Conservation (phyloP, 805 yeast species). For the Kregervanrija delftensis region DNA sequence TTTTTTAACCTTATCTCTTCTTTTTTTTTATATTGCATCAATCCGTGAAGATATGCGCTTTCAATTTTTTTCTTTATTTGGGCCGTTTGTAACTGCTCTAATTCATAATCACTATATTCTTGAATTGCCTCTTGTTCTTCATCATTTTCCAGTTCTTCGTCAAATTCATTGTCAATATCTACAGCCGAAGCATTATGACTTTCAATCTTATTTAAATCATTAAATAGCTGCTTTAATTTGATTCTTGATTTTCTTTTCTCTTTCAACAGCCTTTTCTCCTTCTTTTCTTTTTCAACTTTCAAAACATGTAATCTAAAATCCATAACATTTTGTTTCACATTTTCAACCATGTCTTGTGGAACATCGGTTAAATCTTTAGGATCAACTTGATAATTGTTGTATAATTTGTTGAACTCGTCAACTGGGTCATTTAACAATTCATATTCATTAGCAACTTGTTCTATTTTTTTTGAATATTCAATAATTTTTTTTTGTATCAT, state of each 20-base stretch:
- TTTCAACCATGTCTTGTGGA: conserved; percentile 45
- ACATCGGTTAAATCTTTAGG: conserved; percentile 50
- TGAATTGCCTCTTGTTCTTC: conserved; percentile 18
- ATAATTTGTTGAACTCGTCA: conserved; percentile 10
- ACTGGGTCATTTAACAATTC: neutral
- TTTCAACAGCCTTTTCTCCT: conserved; percentile 38
- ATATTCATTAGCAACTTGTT: too few species aligned
- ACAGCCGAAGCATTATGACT: conserved; percentile 6
- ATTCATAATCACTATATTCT: conserved; percentile 7
- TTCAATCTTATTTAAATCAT: conserved; percentile 17
- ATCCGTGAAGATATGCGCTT: conserved; percentile 7
- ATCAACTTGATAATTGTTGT: conserved; percentile 42
- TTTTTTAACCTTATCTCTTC: conserved; percentile 26
- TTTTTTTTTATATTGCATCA: conserved; percentile 14
- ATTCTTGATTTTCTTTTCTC: conserved; percentile 45
- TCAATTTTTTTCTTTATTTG: conserved; percentile 17
- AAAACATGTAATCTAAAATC: conserved; percentile 51
- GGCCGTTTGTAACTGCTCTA: conserved; percentile 6
- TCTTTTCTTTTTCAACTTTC: conserved; percentile 42
- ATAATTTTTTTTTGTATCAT: too few species aligned
- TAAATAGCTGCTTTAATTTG: conserved; percentile 37
- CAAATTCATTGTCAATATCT: conserved; percentile 24
- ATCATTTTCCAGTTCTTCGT: conserved; percentile 23
- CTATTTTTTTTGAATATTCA: too few species aligned
- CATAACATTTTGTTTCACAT: conserved; percentile 45